Percentiles rank a stretch among this genome's conserved stretches.
phyloP scores from a whole-genome alignment of 164 flowering plant genomes.

The Umbellularia californica region DNA sequence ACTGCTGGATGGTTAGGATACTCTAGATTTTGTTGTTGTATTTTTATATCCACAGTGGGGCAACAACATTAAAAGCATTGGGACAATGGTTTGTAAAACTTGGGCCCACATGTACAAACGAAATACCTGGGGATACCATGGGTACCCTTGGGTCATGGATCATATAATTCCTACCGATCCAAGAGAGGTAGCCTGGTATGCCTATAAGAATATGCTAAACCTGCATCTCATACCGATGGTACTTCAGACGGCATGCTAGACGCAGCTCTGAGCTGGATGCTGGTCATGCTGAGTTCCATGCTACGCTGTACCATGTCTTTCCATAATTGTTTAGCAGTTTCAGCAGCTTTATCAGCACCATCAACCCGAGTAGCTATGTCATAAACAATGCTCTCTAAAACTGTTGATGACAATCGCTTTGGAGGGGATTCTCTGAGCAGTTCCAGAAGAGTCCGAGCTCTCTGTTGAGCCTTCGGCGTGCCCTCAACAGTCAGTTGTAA shows the following conservation, averaged over 20 bases:
- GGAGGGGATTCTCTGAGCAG: conserved; percentile 60
- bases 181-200: too few species aligned
- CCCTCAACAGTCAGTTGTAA: conserved; percentile 69
- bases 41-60: not conserved
- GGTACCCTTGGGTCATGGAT: not conserved
- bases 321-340: conserved; percentile 61
- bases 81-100: not conserved
- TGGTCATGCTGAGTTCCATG: conserved; percentile 54
- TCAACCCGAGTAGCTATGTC: conserved; percentile 57
- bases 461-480: conserved; percentile 52
- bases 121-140: not conserved
- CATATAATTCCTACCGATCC: not conserved
- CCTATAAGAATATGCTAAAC: not conserved
- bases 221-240: not conserved
- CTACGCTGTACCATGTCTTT: conserved; percentile 72
- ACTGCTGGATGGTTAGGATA: not conserved
- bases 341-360: conserved; percentile 66
- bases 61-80: too few species aligned
- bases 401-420: conserved; percentile 33
- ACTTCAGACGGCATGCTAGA: not conserved
- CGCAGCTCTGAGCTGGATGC: conserved; percentile 37
- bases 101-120: not conserved
- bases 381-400: conserved; percentile 55
- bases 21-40: not conserved
- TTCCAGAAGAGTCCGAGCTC: conserved; percentile 59